Evolutionary conservation across 176 grass and related monocot species (phyloP).

Genomic region (Oryza australiensis): DNA sequence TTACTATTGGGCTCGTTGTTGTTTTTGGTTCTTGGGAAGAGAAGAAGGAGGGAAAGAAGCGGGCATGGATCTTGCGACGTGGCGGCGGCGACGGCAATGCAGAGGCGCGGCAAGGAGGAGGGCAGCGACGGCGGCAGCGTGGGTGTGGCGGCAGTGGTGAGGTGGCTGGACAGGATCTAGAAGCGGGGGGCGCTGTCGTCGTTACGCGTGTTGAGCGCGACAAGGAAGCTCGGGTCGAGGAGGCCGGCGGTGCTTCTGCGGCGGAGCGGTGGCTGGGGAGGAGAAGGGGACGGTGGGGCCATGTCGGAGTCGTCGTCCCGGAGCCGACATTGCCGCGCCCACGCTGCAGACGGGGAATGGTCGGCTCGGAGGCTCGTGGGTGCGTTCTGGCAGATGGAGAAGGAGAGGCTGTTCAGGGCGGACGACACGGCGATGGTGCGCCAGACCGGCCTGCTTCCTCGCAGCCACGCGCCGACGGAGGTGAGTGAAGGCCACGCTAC

Average conservation of each 20-base stretch:
- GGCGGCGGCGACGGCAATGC: slow-evolving; percentile 32
- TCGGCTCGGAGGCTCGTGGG: slow-evolving; percentile 69
- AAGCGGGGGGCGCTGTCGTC: slow-evolving; percentile 64
- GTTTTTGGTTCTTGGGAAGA: background rate
- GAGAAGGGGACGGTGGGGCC: slow-evolving; percentile 31
- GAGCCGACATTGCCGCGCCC: slow-evolving; percentile 36
- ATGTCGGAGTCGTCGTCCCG: slow-evolving; percentile 55
- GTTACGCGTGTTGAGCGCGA: slow-evolving; percentile 48
- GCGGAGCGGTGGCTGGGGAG: slow-evolving; percentile 23
- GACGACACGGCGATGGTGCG: background rate
- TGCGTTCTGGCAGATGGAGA: slow-evolving; percentile 71
- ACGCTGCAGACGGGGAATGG: slow-evolving; percentile 7
- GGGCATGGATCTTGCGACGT: background rate
- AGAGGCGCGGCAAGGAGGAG: slow-evolving; percentile 28
- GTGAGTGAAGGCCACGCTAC: background rate
- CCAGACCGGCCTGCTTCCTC: slow-evolving; percentile 27
- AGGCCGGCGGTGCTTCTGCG: slow-evolving; percentile 51
- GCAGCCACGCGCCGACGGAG: slow-evolving; percentile 38
- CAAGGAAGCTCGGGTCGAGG: slow-evolving; percentile 50
- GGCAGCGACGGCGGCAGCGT: slow-evolving; percentile 8
- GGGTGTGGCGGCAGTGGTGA: slow-evolving; percentile 10
- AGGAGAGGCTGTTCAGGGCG: slow-evolving; percentile 33
- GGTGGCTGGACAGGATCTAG: slow-evolving; percentile 34
- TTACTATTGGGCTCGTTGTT: no score
- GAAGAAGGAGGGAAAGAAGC: background rate